Evolutionary conservation across 2,329 filamentous ascomycete genomes (phyloP), one percentile per base, ranked within the genome.

Genomic region (Trichophyton schoenleinii): DNA sequence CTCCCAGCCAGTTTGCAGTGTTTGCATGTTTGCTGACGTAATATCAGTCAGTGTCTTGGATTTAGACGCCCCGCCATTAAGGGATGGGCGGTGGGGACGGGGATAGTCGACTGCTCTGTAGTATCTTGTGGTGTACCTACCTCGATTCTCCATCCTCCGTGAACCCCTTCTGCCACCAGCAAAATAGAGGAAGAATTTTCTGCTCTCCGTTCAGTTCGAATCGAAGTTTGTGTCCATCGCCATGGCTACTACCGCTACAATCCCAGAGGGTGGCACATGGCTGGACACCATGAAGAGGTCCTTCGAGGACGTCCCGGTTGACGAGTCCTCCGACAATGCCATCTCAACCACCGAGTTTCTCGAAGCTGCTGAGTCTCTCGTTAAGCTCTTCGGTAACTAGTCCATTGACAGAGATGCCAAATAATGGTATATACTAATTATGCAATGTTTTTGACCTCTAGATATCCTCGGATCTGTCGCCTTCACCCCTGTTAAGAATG

Each of bases 401-500:
- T 3, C 36, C 18, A 22, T 44, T 53, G 34, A 9, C 6, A 13
- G 20, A 28, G 11, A 9, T 13, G 5, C 8, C 31, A 1, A 8
- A 44, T 25, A 7, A 2, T 11, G 20, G 34, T 25, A 36, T 49
- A 34, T 52, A 49, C 41, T 60, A 55, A 55, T 6, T 18, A n/a
- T 38, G 18, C 6, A 36, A 18, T 15, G 9, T 44, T 42, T 25
- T 22, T 20, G 41, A 34, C 42, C 48, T 31, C 1, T 65, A 83
- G 84, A 86, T 72, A 75, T 84, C 46, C 75, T 86, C 31, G 83
- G 82, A 59, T 81, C 79, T 52, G 83, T 87, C 38, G 91, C 91
- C 66, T 97, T 99, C 78, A 84, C 81, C 60, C 88, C 89, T 28
- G 92, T 97, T 72, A 96, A 96, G 83, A 87, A 78, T 67, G 94